phyloP scores from a whole-genome alignment of 192 early-diverging fungal species.

The Backusella parvicylindrica region DNA sequence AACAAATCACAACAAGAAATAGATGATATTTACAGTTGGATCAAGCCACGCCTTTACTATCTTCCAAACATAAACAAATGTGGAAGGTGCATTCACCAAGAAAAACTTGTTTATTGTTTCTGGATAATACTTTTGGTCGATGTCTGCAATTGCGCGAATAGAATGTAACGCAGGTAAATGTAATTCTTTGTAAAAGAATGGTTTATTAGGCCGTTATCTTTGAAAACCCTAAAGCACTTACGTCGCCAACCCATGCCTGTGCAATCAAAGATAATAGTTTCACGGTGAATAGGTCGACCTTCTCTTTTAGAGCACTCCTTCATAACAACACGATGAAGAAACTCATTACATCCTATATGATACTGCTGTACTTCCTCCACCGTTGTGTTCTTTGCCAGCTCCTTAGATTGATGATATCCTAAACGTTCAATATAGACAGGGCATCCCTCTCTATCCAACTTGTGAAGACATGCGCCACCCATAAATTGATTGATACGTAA shows the following conservation, averaged over 20 bases:
- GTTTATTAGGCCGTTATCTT: background rate
- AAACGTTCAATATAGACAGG: slow-evolving; percentile 92
- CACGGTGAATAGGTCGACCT: slow-evolving; percentile 67
- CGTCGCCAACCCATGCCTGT: slow-evolving; percentile 76
- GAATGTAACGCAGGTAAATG: slow-evolving; percentile 67
- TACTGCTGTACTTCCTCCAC: slow-evolving; percentile 60
- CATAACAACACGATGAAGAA: slow-evolving; percentile 66
- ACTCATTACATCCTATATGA: slow-evolving; percentile 70
- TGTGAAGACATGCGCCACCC: slow-evolving; percentile 78
- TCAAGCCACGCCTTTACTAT: slow-evolving; percentile 76
- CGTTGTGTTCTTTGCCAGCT: slow-evolving; percentile 56
- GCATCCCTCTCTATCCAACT: slow-evolving; percentile 84
- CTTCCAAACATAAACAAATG: slow-evolving; percentile 83
- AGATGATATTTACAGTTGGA: slow-evolving; percentile 50
- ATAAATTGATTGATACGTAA: slow-evolving; percentile 59
- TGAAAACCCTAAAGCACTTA: slow-evolving; percentile 30
- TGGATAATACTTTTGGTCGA: slow-evolving; percentile 93
- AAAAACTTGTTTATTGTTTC: slow-evolving; percentile 90
- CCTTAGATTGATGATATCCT: slow-evolving; percentile 63
- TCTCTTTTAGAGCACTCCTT: slow-evolving; percentile 74
- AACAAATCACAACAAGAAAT: background rate
- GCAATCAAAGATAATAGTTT: slow-evolving; percentile 89
- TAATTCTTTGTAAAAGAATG: slow-evolving; percentile 36
- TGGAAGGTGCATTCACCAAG: slow-evolving; percentile 89
- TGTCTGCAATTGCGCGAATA: slow-evolving; percentile 68